A percentile compares a stretch with the other conserved stretches of the same genome.
phyloP scores from a whole-genome alignment of 352 stramenopile species.

The Phytophthora quininea region DNA sequence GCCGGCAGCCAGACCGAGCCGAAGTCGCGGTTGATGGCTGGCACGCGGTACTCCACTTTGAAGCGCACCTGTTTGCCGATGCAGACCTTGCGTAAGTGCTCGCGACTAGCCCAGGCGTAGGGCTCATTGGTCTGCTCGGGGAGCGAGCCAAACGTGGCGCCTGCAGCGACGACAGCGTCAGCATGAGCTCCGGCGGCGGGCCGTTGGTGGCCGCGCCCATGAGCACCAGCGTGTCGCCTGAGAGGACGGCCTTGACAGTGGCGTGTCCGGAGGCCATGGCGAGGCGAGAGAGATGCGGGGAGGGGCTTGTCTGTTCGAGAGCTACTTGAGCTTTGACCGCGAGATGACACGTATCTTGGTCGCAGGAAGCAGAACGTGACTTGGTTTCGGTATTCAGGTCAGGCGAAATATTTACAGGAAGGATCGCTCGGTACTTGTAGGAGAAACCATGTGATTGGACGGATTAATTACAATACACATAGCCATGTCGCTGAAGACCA shows the following conservation, averaged over 20 bases:
- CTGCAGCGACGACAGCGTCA: constrained; percentile 96
- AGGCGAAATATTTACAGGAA: too few species aligned
- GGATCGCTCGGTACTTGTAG: too few species aligned
- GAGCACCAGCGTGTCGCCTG: constrained; percentile 97
- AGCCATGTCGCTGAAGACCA: too few species aligned
- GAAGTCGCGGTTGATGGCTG: constrained; percentile 85
- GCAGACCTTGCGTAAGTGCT: constrained; percentile 95
- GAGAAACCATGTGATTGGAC: too few species aligned
- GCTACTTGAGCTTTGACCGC: constrained; percentile 10
- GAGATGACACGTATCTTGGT: constrained; percentile 4
- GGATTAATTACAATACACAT: too few species aligned
- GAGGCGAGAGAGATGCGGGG: constrained; percentile 1
- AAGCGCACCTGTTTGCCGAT: constrained; percentile 97
- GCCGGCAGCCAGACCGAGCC: constrained; percentile 77
- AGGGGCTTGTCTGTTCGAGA: not conserved
- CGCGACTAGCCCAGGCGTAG: constrained; percentile 95
- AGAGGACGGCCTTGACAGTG: constrained; percentile 97
- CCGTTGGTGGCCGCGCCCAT: constrained; percentile 88
- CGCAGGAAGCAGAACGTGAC: not conserved
- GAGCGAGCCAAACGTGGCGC: constrained; percentile 91
- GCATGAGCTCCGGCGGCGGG: constrained; percentile 93
- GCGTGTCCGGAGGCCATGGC: constrained; percentile 86
- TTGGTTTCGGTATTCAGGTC: too few species aligned
- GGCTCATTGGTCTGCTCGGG: constrained; percentile 83
- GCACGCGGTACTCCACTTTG: constrained; percentile 92